These are phyloP conservation scores for Aspergillus viridinutans DNA, from an alignment of 2,329 filamentous ascomycete genomes.

Conservation along the genomic window DNA sequence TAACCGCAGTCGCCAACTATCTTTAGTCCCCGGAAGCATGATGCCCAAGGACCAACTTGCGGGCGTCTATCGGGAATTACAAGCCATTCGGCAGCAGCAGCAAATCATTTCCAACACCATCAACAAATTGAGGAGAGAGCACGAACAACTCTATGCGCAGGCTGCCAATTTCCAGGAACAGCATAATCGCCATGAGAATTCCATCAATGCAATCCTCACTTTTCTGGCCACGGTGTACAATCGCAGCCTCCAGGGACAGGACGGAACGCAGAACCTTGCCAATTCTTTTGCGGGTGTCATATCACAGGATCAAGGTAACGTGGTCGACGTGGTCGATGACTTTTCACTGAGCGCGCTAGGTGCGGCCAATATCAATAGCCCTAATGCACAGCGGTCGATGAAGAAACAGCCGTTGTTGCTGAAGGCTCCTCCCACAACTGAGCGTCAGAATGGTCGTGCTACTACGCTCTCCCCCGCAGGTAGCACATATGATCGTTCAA, in stretches of 20 bases:
- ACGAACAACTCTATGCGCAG: conserved; percentile 82
- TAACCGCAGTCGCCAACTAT: conserved; percentile 38
- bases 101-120: conserved; percentile 80
- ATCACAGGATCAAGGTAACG: conserved; percentile 57
- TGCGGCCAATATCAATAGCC: conserved; percentile 27
- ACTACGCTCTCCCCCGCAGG: conserved; percentile 34
- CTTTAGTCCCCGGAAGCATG: conserved; percentile 37
- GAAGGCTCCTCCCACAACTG: conserved; percentile 38
- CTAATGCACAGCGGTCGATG: conserved; percentile 37
- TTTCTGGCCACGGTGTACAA: conserved; percentile 97
- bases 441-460: conserved; percentile 25
- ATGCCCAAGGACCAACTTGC: conserved; percentile 69
- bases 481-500: conserved; percentile 29
- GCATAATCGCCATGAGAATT: conserved; percentile 95
- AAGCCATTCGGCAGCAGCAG: conserved; percentile 80
- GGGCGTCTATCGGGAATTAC: conserved; percentile 72
- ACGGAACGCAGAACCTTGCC: conserved; percentile 68
- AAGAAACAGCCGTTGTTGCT: conserved; percentile 46
- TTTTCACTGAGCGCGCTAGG: conserved; percentile 34
- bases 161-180: conserved; percentile 84
- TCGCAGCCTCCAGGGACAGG: conserved; percentile 82
- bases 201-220: conserved; percentile 96
- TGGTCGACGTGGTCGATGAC: conserved; percentile 60
- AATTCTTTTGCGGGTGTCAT: conserved; percentile 79
- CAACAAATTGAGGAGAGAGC: conserved; percentile 73